These are phyloP conservation scores for Vitis amurensis DNA, from an alignment of 164 flowering plant genomes.

Conservation along the genomic window DNA sequence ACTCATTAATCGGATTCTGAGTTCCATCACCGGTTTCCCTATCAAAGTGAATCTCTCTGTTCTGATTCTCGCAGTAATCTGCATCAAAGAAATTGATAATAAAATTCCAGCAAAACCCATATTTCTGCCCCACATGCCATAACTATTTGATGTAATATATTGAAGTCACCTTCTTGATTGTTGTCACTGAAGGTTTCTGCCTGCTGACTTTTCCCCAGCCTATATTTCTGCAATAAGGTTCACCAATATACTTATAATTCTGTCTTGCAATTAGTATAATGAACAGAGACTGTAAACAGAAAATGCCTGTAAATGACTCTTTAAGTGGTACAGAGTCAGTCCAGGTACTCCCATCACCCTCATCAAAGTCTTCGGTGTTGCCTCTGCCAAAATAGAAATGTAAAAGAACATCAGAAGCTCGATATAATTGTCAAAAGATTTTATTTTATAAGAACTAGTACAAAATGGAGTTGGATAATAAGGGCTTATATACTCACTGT, in stretches of 20 bases:
- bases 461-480: background rate
- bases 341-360: conserved; percentile 84
- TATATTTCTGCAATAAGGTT: conserved; percentile 66
- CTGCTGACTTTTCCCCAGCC: conserved; percentile 74
- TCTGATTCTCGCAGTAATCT: conserved; percentile 43
- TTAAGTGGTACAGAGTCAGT: conserved; percentile 81
- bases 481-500: conserved; percentile 35
- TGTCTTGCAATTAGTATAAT: background rate
- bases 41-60: conserved; percentile 21
- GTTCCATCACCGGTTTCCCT: conserved; percentile 30
- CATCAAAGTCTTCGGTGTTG: conserved; percentile 93
- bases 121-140: background rate
- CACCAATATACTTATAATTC: background rate
- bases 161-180: conserved; percentile 51
- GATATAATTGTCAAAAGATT: background rate
- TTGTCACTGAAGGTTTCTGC: conserved; percentile 43
- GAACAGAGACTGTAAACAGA: conserved; percentile 6
- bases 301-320: conserved; percentile 91
- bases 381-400: conserved; percentile 51
- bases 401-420: background rate
- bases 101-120: background rate
- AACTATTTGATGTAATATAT: conserved; percentile 1
- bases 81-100: conserved; percentile 16
- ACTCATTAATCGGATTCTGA: conserved; percentile 50
- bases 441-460: background rate